A percentile compares a stretch with the other conserved stretches of the same genome.
These are phyloP conservation scores for Cyberlindnera lachancei DNA, from an alignment of 805 yeast species.

Conservation along the genomic window DNA sequence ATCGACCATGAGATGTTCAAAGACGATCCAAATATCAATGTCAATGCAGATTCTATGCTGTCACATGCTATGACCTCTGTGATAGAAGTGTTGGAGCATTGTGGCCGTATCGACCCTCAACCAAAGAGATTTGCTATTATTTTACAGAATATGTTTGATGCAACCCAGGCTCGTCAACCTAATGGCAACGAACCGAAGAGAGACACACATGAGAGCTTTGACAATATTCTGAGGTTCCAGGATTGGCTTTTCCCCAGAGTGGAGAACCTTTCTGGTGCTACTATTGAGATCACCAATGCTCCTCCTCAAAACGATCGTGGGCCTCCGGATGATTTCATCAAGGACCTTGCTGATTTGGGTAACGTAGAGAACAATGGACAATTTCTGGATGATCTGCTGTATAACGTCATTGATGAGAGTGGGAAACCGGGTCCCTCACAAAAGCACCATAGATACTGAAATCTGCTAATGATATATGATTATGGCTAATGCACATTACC, in stretches of 20 bases:
- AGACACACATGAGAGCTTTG: conserved; percentile 13
- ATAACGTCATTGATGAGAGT: conserved; percentile 12
- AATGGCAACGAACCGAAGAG: too few species aligned
- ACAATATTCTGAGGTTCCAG: conserved; percentile 17
- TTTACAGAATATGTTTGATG: conserved; percentile 15
- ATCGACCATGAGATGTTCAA: conserved; percentile 15
- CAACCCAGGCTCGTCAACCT: too few species aligned
- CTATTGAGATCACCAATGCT: conserved; percentile 1
- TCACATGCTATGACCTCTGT: conserved; percentile 17
- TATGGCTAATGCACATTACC: too few species aligned
- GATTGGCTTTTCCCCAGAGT: conserved; percentile 21
- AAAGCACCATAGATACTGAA: too few species aligned
- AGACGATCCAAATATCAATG: conserved; percentile 10
- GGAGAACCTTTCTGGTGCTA: conserved; percentile 2
- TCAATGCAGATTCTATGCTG: conserved; percentile 10
- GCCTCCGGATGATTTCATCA: conserved; percentile 11
- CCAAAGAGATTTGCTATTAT: conserved; percentile 12
- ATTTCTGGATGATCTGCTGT: conserved; percentile 18
- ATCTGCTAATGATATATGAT: too few species aligned
- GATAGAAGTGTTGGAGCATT: conserved; percentile 12
- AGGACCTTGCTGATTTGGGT: conserved; percentile 12
- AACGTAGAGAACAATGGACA: conserved; percentile 11
- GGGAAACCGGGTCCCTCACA: too few species aligned
- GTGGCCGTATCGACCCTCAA: conserved; percentile 17
- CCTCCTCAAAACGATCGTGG: neutral